These are phyloP conservation scores for Ascochyta koolunga DNA, from an alignment of 2,329 filamentous ascomycete species.

Conservation along the genomic window DNA sequence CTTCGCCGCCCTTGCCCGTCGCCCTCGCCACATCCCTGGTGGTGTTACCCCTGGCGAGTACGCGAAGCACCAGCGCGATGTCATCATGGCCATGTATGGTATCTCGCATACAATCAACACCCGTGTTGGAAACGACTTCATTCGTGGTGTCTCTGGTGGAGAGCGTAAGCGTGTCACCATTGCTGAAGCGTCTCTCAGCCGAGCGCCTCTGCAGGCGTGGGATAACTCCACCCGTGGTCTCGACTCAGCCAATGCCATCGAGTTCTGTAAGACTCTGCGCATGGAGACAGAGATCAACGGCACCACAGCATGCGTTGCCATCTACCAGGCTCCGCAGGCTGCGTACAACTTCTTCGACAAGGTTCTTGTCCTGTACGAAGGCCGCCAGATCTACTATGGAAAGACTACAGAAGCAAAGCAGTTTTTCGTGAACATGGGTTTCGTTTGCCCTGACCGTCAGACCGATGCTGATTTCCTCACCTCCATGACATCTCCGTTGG, in stretches of 20 bases:
- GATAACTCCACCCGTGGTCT: conserved; percentile 78
- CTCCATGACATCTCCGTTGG: conserved; percentile 66
- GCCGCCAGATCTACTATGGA: conserved; percentile 76
- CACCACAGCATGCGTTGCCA: conserved; percentile 71
- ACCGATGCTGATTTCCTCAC: conserved; percentile 80
- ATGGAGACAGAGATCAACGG: conserved; percentile 71
- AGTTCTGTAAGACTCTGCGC: conserved; percentile 74
- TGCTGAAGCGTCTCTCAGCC: conserved; percentile 74
- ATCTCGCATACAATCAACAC: conserved; percentile 76
- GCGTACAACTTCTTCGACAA: conserved; percentile 76
- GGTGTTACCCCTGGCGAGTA: conserved; percentile 63
- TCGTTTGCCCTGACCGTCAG: conserved; percentile 72
- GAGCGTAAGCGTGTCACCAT: conserved; percentile 84
- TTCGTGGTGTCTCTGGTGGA: conserved; percentile 76
- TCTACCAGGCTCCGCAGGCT: conserved; percentile 73
- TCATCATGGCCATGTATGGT: conserved; percentile 70
- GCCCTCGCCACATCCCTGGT: conserved; percentile 66
- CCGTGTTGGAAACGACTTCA: conserved; percentile 74
- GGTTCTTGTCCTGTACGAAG: conserved; percentile 69
- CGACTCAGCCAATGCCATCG: conserved; percentile 76
- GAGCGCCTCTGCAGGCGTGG: conserved; percentile 72
- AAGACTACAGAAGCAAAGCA: conserved; percentile 65
- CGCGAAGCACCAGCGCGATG: conserved; percentile 69
- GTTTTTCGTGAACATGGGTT: conserved; percentile 76
- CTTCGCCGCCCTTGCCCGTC: conserved; percentile 74